Base-by-base conservation (phyloP, 148 eudicot genomes). In the Simmondsia chinensis region DNA sequence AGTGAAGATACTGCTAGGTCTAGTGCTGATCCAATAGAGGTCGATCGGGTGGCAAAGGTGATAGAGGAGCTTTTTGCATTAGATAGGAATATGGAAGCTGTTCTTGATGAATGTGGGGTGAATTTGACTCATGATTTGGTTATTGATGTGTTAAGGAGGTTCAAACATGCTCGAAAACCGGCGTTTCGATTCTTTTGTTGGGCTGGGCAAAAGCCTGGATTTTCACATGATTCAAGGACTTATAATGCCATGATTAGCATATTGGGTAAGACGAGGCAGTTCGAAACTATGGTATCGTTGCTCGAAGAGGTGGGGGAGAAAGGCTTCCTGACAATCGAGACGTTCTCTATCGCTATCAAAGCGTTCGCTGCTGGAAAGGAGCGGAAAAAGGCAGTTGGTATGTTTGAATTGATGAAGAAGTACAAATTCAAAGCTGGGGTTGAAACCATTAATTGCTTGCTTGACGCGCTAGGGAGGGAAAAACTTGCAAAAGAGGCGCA, bases 61-160 rank as follows among this genome's bases (percentile, higher is more conserved):
- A 76, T 91, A 33, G 85, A 74, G 14, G 94, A 76, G 52, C 74
- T 83, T 64, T 91, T 91, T 52, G 79, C 74, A 7, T 47, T 82
- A 49, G 94, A 91, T 62, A 64, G 88, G 45, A 91, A 79, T 49
- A 82, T 91, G 97, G 97, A 82, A 68, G 88, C 77, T 3, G 95
- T 85, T 54, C 78, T 91, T 45, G 86, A 82, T 58, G 87, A 77
- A 32, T 73, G 76, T 65, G 76, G 68, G 48, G 39, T 89, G 19
- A 59, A 60, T 10, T 63, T 82, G 64, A 76, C 51, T 20, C 76
- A 68, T 71, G 88, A 76, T 56, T 54, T 89, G 67, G 93, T 81
- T 16, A 63, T 71, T 46, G 75, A 65, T 42, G 97, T 89, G 6
- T 65, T 89, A 63, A 57, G 42, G 33, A 63, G 95, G 65, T 89